Evolutionary conservation across 2,329 filamentous ascomycete genomes (phyloP).

Genomic region (Epichloe sp.): DNA sequence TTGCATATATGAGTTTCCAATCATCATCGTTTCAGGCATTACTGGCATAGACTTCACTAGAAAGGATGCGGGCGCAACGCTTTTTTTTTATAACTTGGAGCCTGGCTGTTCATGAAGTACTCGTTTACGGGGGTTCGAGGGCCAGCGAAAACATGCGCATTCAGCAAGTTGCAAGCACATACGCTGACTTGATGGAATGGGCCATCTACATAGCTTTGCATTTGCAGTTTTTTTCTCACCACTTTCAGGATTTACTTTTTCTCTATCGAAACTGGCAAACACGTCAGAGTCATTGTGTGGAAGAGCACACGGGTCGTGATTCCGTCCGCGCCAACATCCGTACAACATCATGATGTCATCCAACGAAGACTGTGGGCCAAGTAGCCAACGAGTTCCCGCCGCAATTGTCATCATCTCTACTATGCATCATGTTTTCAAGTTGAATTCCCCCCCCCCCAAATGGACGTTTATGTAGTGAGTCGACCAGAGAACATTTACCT

Average conservation of each 20-base stretch:
- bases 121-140: not conserved
- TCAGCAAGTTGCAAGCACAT: not conserved
- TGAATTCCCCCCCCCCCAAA: not conserved
- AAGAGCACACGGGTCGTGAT: no score
- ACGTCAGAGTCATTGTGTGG: no score
- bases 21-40: not conserved
- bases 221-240: no score
- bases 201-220: no score
- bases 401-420: not conserved
- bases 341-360: conserved; percentile 6
- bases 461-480: conserved; percentile 22
- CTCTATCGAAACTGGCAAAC: no score
- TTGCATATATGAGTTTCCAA: conserved; percentile 1
- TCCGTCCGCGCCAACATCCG: no score
- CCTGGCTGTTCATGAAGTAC: not conserved
- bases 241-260: no score
- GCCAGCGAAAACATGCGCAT: not conserved
- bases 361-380: not conserved
- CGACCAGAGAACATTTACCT: not conserved
- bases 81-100: not conserved
- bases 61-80: not conserved
- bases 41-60: not conserved
- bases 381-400: not conserved
- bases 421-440: not conserved
- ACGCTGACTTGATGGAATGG: no score